These are phyloP conservation scores for Phanerodontia chrysosporium DNA, from an alignment of 768 basidiomycete species.

Conservation along the genomic window DNA sequence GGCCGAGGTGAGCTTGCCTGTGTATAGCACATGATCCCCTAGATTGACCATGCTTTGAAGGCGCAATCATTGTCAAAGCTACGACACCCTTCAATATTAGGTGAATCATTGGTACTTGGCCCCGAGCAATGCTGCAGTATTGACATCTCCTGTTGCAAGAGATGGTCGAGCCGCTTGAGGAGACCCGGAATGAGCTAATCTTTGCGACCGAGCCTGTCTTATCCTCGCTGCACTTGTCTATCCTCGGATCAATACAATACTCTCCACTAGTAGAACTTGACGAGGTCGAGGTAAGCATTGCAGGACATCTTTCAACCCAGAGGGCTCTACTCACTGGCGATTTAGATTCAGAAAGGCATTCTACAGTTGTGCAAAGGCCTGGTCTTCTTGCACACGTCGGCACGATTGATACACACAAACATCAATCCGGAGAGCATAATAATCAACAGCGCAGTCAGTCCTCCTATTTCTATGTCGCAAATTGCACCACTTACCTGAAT, in stretches of 20 bases:
- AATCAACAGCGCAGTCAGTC: slow-evolving; percentile 79
- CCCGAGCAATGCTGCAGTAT: neutral
- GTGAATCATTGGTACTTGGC: slow-evolving; percentile 34
- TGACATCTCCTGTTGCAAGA: slow-evolving; percentile 43
- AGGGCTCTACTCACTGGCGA: neutral
- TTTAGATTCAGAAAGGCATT: slow-evolving; percentile 91
- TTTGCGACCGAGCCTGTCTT: slow-evolving; percentile 92
- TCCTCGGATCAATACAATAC: slow-evolving; percentile 56
- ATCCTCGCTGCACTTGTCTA: slow-evolving; percentile 75
- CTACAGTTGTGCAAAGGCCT: slow-evolving; percentile 89
- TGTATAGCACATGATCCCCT: neutral
- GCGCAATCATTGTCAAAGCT: slow-evolving; percentile 79
- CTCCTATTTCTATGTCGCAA: neutral
- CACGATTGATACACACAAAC: slow-evolving; percentile 89
- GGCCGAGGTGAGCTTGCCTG: slow-evolving; percentile 64
- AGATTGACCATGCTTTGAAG: slow-evolving; percentile 34
- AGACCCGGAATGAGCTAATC: slow-evolving; percentile 81
- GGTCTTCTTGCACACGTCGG: slow-evolving; percentile 87
- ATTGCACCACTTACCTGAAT: neutral
- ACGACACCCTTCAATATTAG: slow-evolving; percentile 90
- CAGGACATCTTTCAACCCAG: neutral
- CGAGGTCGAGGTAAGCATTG: slow-evolving; percentile 78
- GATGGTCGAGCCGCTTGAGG: slow-evolving; percentile 96
- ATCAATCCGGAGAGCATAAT: slow-evolving; percentile 82
- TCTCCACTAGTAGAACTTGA: slow-evolving; percentile 77